phyloP scores from a whole-genome alignment of 768 basidiomycete species.

The Lentinus brumalis region DNA sequence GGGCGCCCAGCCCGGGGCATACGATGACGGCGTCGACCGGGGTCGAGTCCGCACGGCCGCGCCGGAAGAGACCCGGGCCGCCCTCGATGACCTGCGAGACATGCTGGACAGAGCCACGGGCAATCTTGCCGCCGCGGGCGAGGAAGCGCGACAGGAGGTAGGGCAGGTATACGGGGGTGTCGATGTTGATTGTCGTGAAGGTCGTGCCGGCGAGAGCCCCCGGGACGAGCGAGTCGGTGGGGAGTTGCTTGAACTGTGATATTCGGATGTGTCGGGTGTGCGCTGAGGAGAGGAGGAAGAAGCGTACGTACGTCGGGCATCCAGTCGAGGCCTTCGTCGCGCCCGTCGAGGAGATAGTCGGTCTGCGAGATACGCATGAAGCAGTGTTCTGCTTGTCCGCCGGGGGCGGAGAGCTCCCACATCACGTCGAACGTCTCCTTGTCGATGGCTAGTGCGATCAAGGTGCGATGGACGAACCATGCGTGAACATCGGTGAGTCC shows the following conservation, averaged over 20 bases:
- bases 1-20: conserved; percentile 68
- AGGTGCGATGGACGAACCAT: neutral
- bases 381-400: conserved; percentile 54
- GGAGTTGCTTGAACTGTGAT: conserved; percentile 43
- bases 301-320: conserved; percentile 35
- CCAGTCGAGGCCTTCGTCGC: conserved; percentile 36
- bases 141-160: conserved; percentile 66
- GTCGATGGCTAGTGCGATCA: conserved; percentile 55
- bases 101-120: conserved; percentile 66
- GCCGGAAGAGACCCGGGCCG: conserved; percentile 35
- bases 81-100: conserved; percentile 71
- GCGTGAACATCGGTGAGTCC: no score
- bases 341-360: conserved; percentile 51
- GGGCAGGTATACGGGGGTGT: conserved; percentile 60
- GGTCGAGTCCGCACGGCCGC: conserved; percentile 5
- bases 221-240: conserved; percentile 42
- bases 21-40: conserved; percentile 59
- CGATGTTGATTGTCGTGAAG: conserved; percentile 71
- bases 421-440: conserved; percentile 72
- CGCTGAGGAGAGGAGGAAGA: neutral
- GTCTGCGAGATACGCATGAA: conserved; percentile 68
- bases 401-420: conserved; percentile 71
- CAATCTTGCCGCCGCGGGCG: conserved; percentile 57
- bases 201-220: conserved; percentile 50
- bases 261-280: neutral